A percentile compares a stretch with the other conserved stretches of the same genome.
Conservation (phyloP, 495 filamentous ascomycete genomes). For the Hyaloscypha hepaticicola region DNA sequence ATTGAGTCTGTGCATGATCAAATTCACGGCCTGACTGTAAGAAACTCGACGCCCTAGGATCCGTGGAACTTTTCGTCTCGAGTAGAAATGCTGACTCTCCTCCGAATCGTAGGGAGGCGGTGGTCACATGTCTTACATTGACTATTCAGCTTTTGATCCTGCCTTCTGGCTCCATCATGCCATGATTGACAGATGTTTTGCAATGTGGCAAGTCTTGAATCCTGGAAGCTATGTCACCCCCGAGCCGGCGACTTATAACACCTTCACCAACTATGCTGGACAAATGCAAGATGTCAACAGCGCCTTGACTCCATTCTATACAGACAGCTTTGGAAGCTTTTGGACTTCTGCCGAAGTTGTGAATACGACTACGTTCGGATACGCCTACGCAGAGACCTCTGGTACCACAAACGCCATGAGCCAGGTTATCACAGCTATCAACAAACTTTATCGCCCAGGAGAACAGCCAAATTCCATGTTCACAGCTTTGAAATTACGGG, state of each 20-base stretch:
- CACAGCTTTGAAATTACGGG: constrained; percentile 23
- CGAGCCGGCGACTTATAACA: constrained; percentile 42
- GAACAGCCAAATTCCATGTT: too few species aligned
- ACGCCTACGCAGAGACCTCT: constrained; percentile 58
- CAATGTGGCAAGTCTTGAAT: constrained; percentile 71
- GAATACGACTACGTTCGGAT: constrained; percentile 46
- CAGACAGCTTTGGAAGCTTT: constrained; percentile 39
- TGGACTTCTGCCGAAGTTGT: constrained; percentile 48
- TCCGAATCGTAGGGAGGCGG: too few species aligned
- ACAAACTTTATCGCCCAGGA: constrained; percentile 50
- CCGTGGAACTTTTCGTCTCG: too few species aligned
- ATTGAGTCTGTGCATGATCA: constrained; percentile 65
- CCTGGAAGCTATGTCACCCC: constrained; percentile 56
- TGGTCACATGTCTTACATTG: constrained; percentile 67
- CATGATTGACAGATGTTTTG: constrained; percentile 66
- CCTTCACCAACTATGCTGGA: constrained; percentile 50
- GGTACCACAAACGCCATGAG: constrained; percentile 31
- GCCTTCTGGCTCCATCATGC: constrained; percentile 69
- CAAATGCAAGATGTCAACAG: constrained; percentile 41
- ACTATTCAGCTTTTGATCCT: constrained; percentile 71
- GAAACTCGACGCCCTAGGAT: too few species aligned
- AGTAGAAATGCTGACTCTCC: too few species aligned
- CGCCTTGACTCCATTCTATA: constrained; percentile 45
- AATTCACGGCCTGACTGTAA: constrained; percentile 54
- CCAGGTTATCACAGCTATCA: constrained; percentile 47